phyloP scores from a whole-genome alignment of 2,329 filamentous ascomycete species.

The Arthrobotrys pseudoclavata region DNA sequence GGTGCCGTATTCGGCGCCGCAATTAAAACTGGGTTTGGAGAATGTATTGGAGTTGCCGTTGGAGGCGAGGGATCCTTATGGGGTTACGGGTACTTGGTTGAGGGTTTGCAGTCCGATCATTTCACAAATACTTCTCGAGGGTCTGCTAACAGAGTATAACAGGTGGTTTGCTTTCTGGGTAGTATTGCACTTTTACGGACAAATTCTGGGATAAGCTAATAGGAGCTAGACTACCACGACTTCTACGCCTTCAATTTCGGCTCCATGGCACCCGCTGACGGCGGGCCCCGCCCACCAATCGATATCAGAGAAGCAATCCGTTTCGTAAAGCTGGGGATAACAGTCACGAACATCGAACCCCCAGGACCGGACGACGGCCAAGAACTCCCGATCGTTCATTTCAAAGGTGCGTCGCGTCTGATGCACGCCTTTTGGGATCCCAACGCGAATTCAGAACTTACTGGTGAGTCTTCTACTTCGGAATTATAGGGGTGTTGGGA shows the following conservation, averaged over 20 bases:
- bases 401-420: slow-evolving; percentile 74
- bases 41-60: slow-evolving; percentile 67
- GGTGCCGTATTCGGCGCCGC: slow-evolving; percentile 27
- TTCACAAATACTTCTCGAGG: not conserved
- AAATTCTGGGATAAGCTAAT: slow-evolving; percentile 60
- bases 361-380: slow-evolving; percentile 73
- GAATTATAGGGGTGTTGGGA: slow-evolving; percentile 45
- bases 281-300: slow-evolving; percentile 71
- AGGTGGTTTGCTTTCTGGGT: slow-evolving; percentile 69
- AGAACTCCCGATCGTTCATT: slow-evolving; percentile 76
- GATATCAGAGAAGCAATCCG: slow-evolving; percentile 77
- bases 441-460: slow-evolving; percentile 76
- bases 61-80: slow-evolving; percentile 77
- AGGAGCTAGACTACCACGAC: slow-evolving; percentile 77
- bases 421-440: slow-evolving; percentile 77
- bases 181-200: slow-evolving; percentile 51
- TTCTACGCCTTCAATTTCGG: slow-evolving; percentile 80
- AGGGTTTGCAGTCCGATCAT: slow-evolving; percentile 69
- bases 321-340: slow-evolving; percentile 77
- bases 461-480: slow-evolving; percentile 70
- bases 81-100: slow-evolving; percentile 78
- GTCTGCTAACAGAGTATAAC: not conserved
- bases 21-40: slow-evolving; percentile 38
- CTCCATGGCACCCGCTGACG: slow-evolving; percentile 66
- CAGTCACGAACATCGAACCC: slow-evolving; percentile 73